A percentile compares a stretch with the other conserved stretches of the same genome.
These are phyloP conservation scores for Penicillium frequentans DNA, from an alignment of 2,329 filamentous ascomycete species.

Conservation along the genomic window DNA sequence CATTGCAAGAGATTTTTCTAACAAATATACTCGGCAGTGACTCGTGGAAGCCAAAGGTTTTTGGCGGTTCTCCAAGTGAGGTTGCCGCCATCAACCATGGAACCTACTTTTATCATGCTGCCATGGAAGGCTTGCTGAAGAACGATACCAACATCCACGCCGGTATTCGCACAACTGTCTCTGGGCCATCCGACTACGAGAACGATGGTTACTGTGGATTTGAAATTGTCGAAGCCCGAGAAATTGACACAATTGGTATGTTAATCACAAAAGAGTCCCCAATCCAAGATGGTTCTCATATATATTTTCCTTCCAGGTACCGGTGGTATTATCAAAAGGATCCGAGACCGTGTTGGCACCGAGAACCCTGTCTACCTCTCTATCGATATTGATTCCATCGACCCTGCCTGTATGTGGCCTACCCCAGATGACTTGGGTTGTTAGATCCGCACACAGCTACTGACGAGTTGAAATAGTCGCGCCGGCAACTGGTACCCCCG, in stretches of 20 bases:
- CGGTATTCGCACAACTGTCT: conserved; percentile 80
- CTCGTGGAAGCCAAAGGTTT: conserved; percentile 79
- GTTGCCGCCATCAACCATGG: conserved; percentile 80
- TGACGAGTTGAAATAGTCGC: conserved; percentile 29
- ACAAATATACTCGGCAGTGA: conserved; percentile 31
- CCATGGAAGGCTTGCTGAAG: conserved; percentile 71
- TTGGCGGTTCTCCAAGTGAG: conserved; percentile 76
- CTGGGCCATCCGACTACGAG: conserved; percentile 76
- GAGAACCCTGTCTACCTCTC: conserved; percentile 75
- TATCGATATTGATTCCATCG: conserved; percentile 85
- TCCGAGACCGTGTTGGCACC: conserved; percentile 72
- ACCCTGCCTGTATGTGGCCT: conserved; percentile 67
- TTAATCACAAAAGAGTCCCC: not conserved
- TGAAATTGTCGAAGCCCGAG: conserved; percentile 74
- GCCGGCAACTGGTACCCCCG: conserved; percentile 58
- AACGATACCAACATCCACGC: conserved; percentile 88
- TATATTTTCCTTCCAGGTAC: conserved; percentile 39
- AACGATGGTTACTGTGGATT: conserved; percentile 85
- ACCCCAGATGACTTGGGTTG: too few species aligned
- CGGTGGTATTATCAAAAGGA: conserved; percentile 75
- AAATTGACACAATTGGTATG: conserved; percentile 64
- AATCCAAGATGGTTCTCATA: not conserved
- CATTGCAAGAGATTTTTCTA: not conserved
- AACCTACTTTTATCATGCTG: conserved; percentile 84
- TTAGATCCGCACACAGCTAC: not conserved